These are phyloP conservation scores for Pythium utonaiense DNA, from an alignment of 352 stramenopile species.

Conservation along the genomic window DNA sequence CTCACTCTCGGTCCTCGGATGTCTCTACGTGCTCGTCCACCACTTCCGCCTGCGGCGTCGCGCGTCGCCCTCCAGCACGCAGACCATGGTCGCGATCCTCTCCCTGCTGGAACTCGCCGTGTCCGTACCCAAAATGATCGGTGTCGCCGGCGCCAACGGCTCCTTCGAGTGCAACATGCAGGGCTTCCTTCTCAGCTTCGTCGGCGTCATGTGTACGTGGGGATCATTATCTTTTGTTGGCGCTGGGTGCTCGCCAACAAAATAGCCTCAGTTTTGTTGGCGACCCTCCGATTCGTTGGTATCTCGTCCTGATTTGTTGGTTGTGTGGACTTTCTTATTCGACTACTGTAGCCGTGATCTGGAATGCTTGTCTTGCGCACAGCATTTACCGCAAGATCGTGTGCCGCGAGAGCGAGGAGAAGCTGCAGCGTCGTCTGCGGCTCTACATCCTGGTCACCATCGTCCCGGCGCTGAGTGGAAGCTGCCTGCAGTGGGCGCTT, in stretches of 20 bases:
- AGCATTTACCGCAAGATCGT: constrained; percentile 74
- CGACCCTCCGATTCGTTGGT: neutral
- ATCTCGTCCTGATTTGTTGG: neutral
- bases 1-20: constrained; percentile 20
- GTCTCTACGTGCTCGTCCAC: constrained; percentile 25
- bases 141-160: constrained; percentile 21
- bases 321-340: too few species aligned
- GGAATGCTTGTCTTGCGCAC: constrained; percentile 68
- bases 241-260: constrained; percentile 1
- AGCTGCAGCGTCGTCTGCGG: constrained; percentile 54
- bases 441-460: constrained; percentile 51
- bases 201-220: constrained; percentile 49
- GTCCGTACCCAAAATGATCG: constrained; percentile 52
- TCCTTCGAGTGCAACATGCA: constrained; percentile 44
- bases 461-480: constrained; percentile 37
- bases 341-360: constrained; percentile 39
- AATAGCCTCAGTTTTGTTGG: neutral
- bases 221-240: neutral
- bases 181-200: constrained; percentile 47
- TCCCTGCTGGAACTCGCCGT: constrained; percentile 54
- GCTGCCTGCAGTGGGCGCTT: constrained; percentile 26
- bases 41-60: constrained; percentile 17
- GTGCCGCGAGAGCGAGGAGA: constrained; percentile 54
- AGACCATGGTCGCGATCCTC: constrained; percentile 73
- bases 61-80: constrained; percentile 41